phyloP scores from a whole-genome alignment of 257 asterid species.

The Asclepias syriaca region DNA sequence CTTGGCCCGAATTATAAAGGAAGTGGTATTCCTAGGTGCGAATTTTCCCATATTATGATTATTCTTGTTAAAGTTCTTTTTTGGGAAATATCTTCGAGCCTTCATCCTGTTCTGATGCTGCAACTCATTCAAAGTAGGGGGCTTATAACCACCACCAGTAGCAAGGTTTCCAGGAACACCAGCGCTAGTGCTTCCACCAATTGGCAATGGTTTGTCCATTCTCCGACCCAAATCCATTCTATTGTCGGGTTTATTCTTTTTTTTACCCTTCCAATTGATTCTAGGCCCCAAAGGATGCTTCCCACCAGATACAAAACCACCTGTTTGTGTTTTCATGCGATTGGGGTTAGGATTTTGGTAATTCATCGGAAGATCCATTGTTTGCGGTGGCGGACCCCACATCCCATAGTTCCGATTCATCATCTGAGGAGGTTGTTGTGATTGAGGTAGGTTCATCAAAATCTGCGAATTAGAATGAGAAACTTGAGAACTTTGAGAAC shows the following conservation, averaged over 20 bases:
- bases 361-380: slow-evolving; percentile 32
- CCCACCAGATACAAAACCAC: slow-evolving; percentile 19
- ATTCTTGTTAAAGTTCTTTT: slow-evolving; percentile 48
- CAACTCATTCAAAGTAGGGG: slow-evolving; percentile 61
- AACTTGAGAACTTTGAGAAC: not conserved
- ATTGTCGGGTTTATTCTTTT: slow-evolving; percentile 39
- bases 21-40: slow-evolving; percentile 70
- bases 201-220: slow-evolving; percentile 29
- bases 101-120: slow-evolving; percentile 66
- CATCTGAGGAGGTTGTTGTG: slow-evolving; percentile 25
- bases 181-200: slow-evolving; percentile 30
- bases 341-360: slow-evolving; percentile 50
- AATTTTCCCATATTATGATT: slow-evolving; percentile 42
- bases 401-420: slow-evolving; percentile 56
- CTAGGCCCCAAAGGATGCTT: slow-evolving; percentile 59
- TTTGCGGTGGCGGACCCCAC: slow-evolving; percentile 53
- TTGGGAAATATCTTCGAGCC: slow-evolving; percentile 48
- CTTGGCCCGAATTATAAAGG: slow-evolving; percentile 61
- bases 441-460: slow-evolving; percentile 27
- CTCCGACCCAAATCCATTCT: slow-evolving; percentile 41
- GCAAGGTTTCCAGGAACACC: slow-evolving; percentile 27
- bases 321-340: slow-evolving; percentile 9
- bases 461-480: slow-evolving; percentile 32
- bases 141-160: slow-evolving; percentile 46
- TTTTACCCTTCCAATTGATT: slow-evolving; percentile 73